Percentiles rank a stretch among this genome's conserved stretches.
Conservation (phyloP, 106 monocot species). For the Dendrobium huoshanense region DNA sequence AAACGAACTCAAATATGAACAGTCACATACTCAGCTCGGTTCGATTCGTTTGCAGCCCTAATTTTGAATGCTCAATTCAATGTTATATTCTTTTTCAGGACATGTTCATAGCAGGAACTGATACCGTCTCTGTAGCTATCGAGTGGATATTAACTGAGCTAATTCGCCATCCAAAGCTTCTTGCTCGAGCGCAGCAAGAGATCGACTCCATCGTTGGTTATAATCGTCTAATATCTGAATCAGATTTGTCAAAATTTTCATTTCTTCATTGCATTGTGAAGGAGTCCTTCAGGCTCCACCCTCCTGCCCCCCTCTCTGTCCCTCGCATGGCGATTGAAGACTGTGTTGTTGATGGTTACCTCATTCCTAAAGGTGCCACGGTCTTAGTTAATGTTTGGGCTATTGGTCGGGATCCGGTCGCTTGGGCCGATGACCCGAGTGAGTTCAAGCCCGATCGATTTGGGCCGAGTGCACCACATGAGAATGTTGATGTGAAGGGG, state of each 20-base stretch:
- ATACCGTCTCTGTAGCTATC: constrained; percentile 23
- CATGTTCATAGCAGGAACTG: constrained; percentile 39
- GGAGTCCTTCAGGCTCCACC: constrained; percentile 39
- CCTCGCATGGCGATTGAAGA: constrained; percentile 21
- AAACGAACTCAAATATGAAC: no score
- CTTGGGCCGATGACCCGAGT: constrained; percentile 25
- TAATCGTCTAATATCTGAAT: constrained; percentile 23
- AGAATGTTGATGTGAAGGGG: constrained; percentile 24
- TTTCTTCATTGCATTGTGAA: constrained; percentile 25
- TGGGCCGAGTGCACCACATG: constrained; percentile 11
- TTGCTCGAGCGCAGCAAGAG: constrained; percentile 26
- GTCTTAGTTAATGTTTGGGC: constrained; percentile 41
- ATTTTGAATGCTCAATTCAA: not conserved
- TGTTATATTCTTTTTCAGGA: constrained; percentile 7
- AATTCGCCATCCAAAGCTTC: constrained; percentile 29
- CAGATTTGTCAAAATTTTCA: constrained; percentile 27
- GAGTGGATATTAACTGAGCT: constrained; percentile 34
- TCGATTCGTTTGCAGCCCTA: no score
- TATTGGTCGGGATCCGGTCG: constrained; percentile 21
- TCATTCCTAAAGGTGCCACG: constrained; percentile 17
- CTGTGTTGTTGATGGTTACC: constrained; percentile 29
- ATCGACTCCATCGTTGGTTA: constrained; percentile 29
- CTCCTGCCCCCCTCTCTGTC: constrained; percentile 32
- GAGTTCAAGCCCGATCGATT: constrained; percentile 28
- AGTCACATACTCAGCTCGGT: no score